Percentiles rank a stretch among this genome's conserved stretches.
These are phyloP conservation scores for Cercophora scortea DNA, from an alignment of 495 filamentous ascomycete species.

Conservation along the genomic window DNA sequence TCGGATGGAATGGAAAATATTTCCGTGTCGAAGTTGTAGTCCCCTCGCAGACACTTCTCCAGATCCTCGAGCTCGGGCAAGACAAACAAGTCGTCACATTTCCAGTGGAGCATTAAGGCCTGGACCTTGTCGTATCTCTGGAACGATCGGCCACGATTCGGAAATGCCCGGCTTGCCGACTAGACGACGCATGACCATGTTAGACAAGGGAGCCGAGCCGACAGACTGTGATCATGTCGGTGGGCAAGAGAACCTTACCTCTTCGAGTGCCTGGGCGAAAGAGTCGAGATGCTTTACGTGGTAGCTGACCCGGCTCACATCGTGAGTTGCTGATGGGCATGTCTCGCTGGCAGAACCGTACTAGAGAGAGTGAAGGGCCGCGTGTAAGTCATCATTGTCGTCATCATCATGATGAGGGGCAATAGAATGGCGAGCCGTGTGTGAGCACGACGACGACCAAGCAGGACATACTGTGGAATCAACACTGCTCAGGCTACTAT, in stretches of 20 bases:
- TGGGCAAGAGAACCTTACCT: conserved; percentile 25
- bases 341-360: conserved; percentile 37
- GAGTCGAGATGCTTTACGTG: conserved; percentile 42
- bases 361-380: conserved; percentile 15
- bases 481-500: conserved; percentile 34
- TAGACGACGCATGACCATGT: conserved; percentile 10
- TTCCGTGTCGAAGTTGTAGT: conserved; percentile 41
- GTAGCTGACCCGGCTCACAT: conserved; percentile 44
- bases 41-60: conserved; percentile 37
- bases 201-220: background rate
- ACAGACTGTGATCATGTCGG: background rate
- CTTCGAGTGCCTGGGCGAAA: conserved; percentile 40
- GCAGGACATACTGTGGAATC: conserved; percentile 38
- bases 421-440: background rate
- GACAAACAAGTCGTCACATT: conserved; percentile 46
- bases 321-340: conserved; percentile 38
- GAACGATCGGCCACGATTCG: conserved; percentile 31
- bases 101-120: conserved; percentile 47
- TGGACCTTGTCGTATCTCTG: conserved; percentile 45
- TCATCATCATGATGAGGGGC: background rate
- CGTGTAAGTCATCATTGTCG: conserved; percentile 2
- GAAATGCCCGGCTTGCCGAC: conserved; percentile 44
- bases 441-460: conserved; percentile 9
- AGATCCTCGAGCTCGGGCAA: conserved; percentile 43
- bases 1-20: conserved; percentile 43